Evolutionary conservation across 805 yeast species (phyloP), one percentile per base, ranked within the genome.

Genomic region (Yarrowia sp.): DNA sequence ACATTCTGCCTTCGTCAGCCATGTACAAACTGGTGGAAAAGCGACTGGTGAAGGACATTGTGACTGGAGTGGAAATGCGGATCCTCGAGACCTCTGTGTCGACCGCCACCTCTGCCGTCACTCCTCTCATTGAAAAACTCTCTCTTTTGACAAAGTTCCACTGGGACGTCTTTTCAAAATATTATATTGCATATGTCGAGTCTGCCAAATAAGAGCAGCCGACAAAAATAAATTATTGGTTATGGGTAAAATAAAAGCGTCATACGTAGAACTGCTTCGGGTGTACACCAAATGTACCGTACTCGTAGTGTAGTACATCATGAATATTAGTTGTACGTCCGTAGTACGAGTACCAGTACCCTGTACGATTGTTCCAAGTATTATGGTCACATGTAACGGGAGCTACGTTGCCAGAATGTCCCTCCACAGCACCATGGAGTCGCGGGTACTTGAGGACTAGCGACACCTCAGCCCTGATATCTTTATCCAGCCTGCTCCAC

Each of bases 1-100:
- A 92, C 77, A 89, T 93, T 13, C 97, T 91, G 77, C 97, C 97
- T 60, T 81, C 81, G 69, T 87, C 94, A 9, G 87, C 85, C 64
- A 89, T 91, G 46, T 91, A 91, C 75, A 87, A 88, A 7, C 81
- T 91, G 60, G 81, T 92, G 83, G 97, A 91, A 77, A 82, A 82
- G 44, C 86, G 87, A 66, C 71, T 74, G 43, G 70, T 68, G 44
- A 64, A 44, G 44, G 58, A 63, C 42, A 68, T 74, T 58, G 24
- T 64, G 33, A 34, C 68, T 15, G 53, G 66, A 15, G 47, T 65
- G 44, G 43, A 64, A 13, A 46, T 53, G 30, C 66, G 46, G 2
- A 19, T 36, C 14, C 40, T 56, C 40, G 49, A 42, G 50, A n/a
- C 39, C 13, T n/a, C 46, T 47, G 42, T 69, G 38, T 15, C 70